A percentile compares a stretch with the other conserved stretches of the same genome.
phyloP scores from a whole-genome alignment of 164 flowering plant species.

The Vitis cinerea region DNA sequence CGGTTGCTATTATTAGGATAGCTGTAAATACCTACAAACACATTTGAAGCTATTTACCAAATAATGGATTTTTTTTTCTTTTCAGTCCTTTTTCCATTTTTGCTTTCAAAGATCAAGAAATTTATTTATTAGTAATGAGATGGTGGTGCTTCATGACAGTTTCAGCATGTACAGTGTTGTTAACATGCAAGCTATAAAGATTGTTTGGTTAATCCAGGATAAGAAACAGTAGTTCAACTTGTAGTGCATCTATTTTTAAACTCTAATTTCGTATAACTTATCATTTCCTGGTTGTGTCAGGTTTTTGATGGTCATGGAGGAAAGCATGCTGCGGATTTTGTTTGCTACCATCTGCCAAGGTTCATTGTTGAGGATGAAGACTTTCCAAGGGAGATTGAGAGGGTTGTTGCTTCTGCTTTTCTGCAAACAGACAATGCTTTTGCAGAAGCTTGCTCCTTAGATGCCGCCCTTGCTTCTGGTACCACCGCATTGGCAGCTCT shows the following conservation, averaged over 20 bases:
- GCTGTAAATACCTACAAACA: no score
- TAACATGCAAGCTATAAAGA: neutral
- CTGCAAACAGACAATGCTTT: conserved; percentile 84
- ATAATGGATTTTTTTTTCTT: no score
- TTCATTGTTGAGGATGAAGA: conserved; percentile 72
- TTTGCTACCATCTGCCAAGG: conserved; percentile 68
- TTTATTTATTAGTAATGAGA: neutral
- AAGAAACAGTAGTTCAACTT: neutral
- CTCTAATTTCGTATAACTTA: neutral
- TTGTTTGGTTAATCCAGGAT: no score
- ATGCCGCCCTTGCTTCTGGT: conserved; percentile 87
- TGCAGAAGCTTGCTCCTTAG: conserved; percentile 76
- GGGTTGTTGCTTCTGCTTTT: conserved; percentile 77
- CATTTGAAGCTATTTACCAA: no score
- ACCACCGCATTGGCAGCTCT: conserved; percentile 95
- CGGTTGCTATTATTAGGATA: no score
- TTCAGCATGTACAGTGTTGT: neutral
- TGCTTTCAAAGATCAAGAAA: no score
- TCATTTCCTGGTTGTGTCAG: conserved; percentile 28
- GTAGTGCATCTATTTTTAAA: neutral
- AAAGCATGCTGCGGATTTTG: conserved; percentile 95
- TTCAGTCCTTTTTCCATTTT: no score
- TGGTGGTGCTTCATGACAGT: neutral
- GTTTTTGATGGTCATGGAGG: conserved; percentile 99
- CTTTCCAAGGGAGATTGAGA: conserved; percentile 78